Evolutionary conservation across 306 rosid species (phyloP), one percentile per base, ranked within the genome.

Genomic region (Notholithocarpus densiflorus): DNA sequence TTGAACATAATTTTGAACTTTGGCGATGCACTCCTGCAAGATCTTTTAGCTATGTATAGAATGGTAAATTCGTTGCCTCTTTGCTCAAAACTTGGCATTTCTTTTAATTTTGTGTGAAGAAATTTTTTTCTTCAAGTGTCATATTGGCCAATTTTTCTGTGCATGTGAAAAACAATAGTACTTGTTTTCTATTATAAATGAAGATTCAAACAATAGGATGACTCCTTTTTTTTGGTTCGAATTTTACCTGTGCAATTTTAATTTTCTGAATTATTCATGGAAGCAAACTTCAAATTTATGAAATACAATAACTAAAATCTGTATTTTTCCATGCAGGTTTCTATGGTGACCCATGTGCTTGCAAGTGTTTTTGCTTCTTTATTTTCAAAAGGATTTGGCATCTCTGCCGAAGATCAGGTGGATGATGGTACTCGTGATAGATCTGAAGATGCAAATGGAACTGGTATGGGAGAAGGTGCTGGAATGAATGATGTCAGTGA

Each of bases 391-490:
- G 98, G 97, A 59, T 91, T 88, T 89, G 96, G 90, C n/a, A 70
- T 79, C 68, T 79, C 91, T 54, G 56, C 80, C 19, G 94, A 92
- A 78, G 88, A 80, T 23, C 81, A 87, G n/a, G 95, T 68, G 54
- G 87, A 86, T 2, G 89, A 89, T 74, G 92, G 76, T 61, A 54
- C 80, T 34, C 78, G 17, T 56, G 83, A 88, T 72, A 27, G 75
- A n/a, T 75, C 88, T 71, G 86, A 90, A 80, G 97, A 89, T 60
- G 90, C 82, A 62, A 82, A 72, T 76, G 98, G 97, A 74, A 94
- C 92, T 6, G 98, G 97, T 62, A 90, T 94, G 95, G 97, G 95
- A 27, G 98, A 92, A 75, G 98, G 98, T 77, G 86, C 78, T 3
- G 98, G 98, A 75, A 20, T 76, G 81, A 90, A 88, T 14, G 98